phyloP scores from a whole-genome alignment of 768 basidiomycete species.

The Calocybe cyanea region DNA sequence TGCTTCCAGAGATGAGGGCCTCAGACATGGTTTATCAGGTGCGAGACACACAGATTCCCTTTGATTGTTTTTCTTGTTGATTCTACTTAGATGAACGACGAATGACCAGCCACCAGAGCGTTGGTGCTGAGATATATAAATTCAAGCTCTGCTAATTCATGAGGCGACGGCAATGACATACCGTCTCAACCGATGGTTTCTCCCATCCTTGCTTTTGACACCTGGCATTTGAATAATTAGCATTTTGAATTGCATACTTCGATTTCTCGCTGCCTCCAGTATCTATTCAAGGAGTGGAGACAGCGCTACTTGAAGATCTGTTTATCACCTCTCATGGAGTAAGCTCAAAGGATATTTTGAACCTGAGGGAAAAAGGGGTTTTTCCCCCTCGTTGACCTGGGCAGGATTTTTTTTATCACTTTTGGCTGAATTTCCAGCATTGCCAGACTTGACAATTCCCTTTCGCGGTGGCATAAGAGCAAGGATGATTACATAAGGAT shows the following conservation, averaged over 20 bases:
- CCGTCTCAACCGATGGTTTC: conserved; percentile 74
- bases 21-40: conserved; percentile 67
- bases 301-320: not conserved
- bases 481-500: conserved; percentile 12
- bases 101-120: conserved; percentile 57
- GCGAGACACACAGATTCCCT: conserved; percentile 67
- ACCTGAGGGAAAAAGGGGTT: conserved; percentile 75
- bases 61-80: conserved; percentile 69
- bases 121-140: conserved; percentile 34
- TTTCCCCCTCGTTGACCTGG: conserved; percentile 33
- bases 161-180: conserved; percentile 27
- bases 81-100: conserved; percentile 57
- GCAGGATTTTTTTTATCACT: conserved; percentile 24
- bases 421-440: conserved; percentile 85
- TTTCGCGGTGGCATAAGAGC: conserved; percentile 58
- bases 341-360: conserved; percentile 81
- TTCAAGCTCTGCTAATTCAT: conserved; percentile 2
- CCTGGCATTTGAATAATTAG: conserved; percentile 28
- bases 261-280: not conserved
- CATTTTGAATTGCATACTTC: not conserved
- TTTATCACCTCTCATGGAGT: conserved; percentile 67
- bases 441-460: conserved; percentile 84
- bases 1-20: conserved; percentile 72
- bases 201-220: conserved; percentile 93
- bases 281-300: not conserved